These are phyloP conservation scores for Saccharomyces kudriavzevii DNA, from an alignment of 805 yeast species.

Conservation along the genomic window DNA sequence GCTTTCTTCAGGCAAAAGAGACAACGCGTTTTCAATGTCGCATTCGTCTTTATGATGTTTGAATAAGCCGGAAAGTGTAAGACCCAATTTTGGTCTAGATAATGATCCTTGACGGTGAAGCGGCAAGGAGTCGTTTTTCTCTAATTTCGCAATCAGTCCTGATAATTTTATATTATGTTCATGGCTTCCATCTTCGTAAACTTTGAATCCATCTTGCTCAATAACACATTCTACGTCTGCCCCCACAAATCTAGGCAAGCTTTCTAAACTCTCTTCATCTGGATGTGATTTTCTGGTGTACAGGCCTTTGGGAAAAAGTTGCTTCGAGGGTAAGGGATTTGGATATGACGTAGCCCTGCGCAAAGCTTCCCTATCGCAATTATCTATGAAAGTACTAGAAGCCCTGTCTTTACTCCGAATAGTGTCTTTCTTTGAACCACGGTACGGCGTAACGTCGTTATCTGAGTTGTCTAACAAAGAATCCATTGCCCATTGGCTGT, in stretches of 20 bases:
- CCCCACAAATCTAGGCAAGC: slow-evolving; percentile 10
- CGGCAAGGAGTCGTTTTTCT: slow-evolving; percentile 8
- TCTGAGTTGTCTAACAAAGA: neutral
- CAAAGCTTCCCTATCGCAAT: neutral
- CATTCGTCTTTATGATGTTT: slow-evolving; percentile 18
- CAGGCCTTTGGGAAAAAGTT: neutral
- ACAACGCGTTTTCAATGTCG: slow-evolving; percentile 16
- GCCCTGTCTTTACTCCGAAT: neutral
- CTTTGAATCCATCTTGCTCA: slow-evolving; percentile 18
- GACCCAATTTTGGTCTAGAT: slow-evolving; percentile 13
- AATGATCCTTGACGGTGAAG: slow-evolving; percentile 2
- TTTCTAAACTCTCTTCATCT: neutral
- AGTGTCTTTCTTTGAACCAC: neutral
- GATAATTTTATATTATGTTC: slow-evolving; percentile 20
- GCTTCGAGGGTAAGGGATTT: neutral
- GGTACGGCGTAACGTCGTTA: neutral
- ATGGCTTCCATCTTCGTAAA: slow-evolving; percentile 23
- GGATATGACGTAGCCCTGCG: neutral
- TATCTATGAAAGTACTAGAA: neutral
- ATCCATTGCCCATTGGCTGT: neutral
- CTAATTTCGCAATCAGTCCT: slow-evolving; percentile 11
- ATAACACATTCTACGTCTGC: slow-evolving; percentile 11
- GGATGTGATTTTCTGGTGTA: neutral
- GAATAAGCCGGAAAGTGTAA: slow-evolving; percentile 18
- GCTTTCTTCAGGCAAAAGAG: slow-evolving; percentile 10